phyloP scores from a whole-genome alignment of 2,329 filamentous ascomycete genomes.

The Fusarium irregulare region DNA sequence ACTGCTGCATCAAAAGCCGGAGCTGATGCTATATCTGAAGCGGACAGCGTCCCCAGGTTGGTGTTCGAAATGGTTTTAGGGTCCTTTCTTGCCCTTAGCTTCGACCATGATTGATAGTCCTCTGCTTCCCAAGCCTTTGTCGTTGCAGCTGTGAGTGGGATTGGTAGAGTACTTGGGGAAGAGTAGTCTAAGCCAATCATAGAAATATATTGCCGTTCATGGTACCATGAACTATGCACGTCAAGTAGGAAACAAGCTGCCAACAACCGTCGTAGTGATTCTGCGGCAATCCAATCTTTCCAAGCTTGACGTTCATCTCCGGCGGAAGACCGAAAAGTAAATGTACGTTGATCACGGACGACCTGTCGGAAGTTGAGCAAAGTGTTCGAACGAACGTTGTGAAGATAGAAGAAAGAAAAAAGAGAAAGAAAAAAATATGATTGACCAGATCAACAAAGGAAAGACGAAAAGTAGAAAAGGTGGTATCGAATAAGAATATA shows the following conservation, averaged over 20 bases:
- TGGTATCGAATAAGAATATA: slow-evolving; percentile 8
- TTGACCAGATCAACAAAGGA: slow-evolving; percentile 47
- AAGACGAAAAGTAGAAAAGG: slow-evolving; percentile 20
- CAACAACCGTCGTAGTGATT: slow-evolving; percentile 65
- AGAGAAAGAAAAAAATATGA: slow-evolving; percentile 49
- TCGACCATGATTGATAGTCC: slow-evolving; percentile 59
- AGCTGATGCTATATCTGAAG: slow-evolving; percentile 51
- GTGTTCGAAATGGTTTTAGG: slow-evolving; percentile 44
- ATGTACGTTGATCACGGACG: slow-evolving; percentile 49
- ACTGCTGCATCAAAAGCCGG: slow-evolving; percentile 55
- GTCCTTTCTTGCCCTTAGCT: slow-evolving; percentile 46
- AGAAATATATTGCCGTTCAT: slow-evolving; percentile 58
- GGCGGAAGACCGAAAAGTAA: slow-evolving; percentile 36
- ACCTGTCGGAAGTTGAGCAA: slow-evolving; percentile 55
- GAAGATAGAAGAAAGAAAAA: slow-evolving; percentile 10
- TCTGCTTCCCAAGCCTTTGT: slow-evolving; percentile 62
- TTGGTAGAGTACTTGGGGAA: slow-evolving; percentile 51
- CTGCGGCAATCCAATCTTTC: slow-evolving; percentile 64
- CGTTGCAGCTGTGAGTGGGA: slow-evolving; percentile 60
- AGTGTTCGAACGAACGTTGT: slow-evolving; percentile 13
- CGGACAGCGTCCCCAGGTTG: slow-evolving; percentile 51
- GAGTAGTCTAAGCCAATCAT: slow-evolving; percentile 53
- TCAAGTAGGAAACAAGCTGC: slow-evolving; percentile 68
- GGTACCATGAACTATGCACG: slow-evolving; percentile 65
- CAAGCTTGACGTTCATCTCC: slow-evolving; percentile 55